These are phyloP conservation scores for Debaryomycetaceae sp. DNA, from an alignment of 1,139 yeast genomes.

Conservation along the genomic window DNA sequence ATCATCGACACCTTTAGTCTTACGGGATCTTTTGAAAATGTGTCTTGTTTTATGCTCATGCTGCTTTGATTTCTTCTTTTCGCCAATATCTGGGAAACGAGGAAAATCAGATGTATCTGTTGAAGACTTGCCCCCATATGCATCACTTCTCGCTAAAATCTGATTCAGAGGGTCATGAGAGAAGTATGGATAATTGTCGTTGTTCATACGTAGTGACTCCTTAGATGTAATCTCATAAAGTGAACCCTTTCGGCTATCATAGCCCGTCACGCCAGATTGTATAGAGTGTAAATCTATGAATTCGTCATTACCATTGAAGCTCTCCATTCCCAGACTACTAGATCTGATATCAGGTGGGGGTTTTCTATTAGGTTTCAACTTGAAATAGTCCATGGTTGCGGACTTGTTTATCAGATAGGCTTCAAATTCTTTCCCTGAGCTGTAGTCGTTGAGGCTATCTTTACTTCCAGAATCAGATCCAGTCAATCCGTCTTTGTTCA, in stretches of 20 bases:
- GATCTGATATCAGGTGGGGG: conserved; percentile 21
- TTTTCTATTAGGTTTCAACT: conserved; percentile 16
- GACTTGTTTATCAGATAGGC: background rate
- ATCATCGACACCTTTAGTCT: conserved; percentile 14
- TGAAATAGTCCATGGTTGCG: background rate
- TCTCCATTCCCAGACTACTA: background rate
- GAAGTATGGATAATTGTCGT: background rate
- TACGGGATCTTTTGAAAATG: conserved; percentile 14
- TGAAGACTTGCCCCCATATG: background rate
- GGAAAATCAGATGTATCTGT: conserved; percentile 15
- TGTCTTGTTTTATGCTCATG: conserved; percentile 4
- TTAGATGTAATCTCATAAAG: background rate
- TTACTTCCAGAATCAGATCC: background rate
- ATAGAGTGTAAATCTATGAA: background rate
- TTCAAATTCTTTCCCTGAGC: background rate
- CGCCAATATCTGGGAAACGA: conserved; percentile 24
- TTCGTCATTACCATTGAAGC: background rate
- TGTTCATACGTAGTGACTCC: background rate
- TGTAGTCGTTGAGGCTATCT: background rate
- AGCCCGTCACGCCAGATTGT: background rate
- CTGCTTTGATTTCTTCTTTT: conserved; percentile 4
- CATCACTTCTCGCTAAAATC: background rate
- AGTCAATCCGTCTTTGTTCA: background rate
- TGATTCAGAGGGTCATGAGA: background rate
- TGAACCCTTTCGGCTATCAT: background rate